Evolutionary conservation across 257 asterid species (phyloP).

Genomic region (Nicotiana knightiana): DNA sequence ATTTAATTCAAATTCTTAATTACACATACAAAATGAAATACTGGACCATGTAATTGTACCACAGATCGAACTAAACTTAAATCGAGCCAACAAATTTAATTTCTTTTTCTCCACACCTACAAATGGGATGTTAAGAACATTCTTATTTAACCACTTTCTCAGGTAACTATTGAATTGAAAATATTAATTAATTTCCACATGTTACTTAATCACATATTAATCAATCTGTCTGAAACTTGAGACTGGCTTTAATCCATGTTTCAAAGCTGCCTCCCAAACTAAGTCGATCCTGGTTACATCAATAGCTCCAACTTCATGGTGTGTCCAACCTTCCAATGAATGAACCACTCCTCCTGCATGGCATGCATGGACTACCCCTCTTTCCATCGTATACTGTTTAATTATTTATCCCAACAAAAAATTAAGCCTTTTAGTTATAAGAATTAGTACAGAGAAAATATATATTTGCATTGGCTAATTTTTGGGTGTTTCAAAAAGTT

Average conservation of each 20-base stretch:
- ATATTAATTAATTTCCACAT: neutral
- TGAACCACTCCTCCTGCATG: constrained; percentile 93
- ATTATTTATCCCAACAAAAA: constrained; percentile 23
- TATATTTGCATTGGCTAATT: no score
- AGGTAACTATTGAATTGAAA: neutral
- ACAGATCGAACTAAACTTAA: neutral
- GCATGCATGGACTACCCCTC: constrained; percentile 96
- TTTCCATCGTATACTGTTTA: constrained; percentile 76
- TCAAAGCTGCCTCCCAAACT: constrained; percentile 85
- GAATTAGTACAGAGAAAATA: neutral
- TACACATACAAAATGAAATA: neutral
- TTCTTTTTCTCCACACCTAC: neutral
- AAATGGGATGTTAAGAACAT: neutral
- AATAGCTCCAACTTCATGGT: constrained; percentile 89
- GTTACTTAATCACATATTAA: neutral
- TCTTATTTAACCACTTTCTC: no score
- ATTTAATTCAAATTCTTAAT: neutral
- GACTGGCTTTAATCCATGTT: constrained; percentile 70
- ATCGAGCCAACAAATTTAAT: neutral
- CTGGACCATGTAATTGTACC: neutral
- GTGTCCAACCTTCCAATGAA: constrained; percentile 75
- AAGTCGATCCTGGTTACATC: constrained; percentile 68
- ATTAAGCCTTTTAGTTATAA: no score
- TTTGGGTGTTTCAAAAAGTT: no score
- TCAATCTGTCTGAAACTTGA: constrained; percentile 17